Evolutionary conservation across 169 alveolate species (phyloP).

Genomic region (Cryptosporidium sp.): DNA sequence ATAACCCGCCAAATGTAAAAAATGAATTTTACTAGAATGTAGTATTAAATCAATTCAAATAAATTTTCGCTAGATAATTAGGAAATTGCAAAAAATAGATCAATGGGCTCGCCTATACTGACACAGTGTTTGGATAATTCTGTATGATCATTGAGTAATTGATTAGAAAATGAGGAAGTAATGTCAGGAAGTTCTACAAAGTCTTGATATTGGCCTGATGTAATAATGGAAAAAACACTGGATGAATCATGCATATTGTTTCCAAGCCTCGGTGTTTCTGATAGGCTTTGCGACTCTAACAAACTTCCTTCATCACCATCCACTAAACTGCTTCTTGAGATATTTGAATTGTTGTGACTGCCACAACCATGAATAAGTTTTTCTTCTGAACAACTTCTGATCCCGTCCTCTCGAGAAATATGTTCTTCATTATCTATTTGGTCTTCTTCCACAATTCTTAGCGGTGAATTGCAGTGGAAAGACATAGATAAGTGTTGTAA

Average conservation of each 20-base stretch:
- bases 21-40: background rate
- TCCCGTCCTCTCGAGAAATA: background rate
- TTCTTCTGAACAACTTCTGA: background rate
- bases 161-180: slow-evolving; percentile 33
- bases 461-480: slow-evolving; percentile 18
- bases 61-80: background rate
- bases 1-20: slow-evolving; percentile 6
- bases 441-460: slow-evolving; percentile 5
- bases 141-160: slow-evolving; percentile 21
- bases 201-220: slow-evolving; percentile 52
- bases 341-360: background rate
- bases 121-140: slow-evolving; percentile 25
- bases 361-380: slow-evolving; percentile 6
- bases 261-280: background rate
- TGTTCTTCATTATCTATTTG: background rate
- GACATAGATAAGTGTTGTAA: slow-evolving; percentile 24
- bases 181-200: slow-evolving; percentile 64
- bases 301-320: slow-evolving; percentile 13
- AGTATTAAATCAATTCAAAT: background rate
- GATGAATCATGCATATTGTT: slow-evolving; percentile 36
- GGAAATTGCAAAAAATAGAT: slow-evolving; percentile 54
- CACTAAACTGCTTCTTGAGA: background rate
- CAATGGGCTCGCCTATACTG: slow-evolving; percentile 54
- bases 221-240: slow-evolving; percentile 21
- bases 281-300: slow-evolving; percentile 12